Evolutionary conservation across 2,329 filamentous ascomycete species (phyloP), one percentile per base, ranked within the genome.

Genomic region (Exophiala alcalophila): DNA sequence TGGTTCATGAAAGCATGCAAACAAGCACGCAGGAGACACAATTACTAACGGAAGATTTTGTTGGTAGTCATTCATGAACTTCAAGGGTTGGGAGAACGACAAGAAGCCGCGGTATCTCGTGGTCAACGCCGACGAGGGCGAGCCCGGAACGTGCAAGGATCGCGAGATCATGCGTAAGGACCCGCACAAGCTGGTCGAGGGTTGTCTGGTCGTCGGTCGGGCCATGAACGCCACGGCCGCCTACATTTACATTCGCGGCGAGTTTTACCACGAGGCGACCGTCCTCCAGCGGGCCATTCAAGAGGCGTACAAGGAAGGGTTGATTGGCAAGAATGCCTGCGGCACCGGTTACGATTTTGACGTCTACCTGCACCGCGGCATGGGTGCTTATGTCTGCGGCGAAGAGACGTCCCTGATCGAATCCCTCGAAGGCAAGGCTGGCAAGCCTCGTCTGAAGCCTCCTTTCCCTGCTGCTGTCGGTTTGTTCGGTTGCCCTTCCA

Each of bases 121-220:
- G 50, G 88, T 98, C 73, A 98, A 98, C 63, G 92, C 92, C 57
- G 92, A 98, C 67, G 92, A 98, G 74, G 92, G 92, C 62, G 92
- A 98, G 71, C 92, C 92, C 20, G 92, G 92, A 67, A 98, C 92
- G 40, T 98, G 92, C 83, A 98, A 98, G 75, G 92, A 98, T 69
- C 84, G 92, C 64, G 92, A 98, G 70, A 98, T 98, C 58, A 98
- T 98, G 92, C 89, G 92, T 71, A 98, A 98, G 74, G 92, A 98
- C 67, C 92, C 92, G 52, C 92, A 98, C 77, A 98, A 98, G 78
- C 85, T 98, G 55, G 76, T 98, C 63, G 92, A 98, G 73, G 92
- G 92, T 65, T 98, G 92, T 69, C 76, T 98, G 53, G 84, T 98
- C 34, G 89, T 92, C 56, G 92, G 92, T 38, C 85, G 92, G 64